Percentiles rank a stretch among this genome's conserved stretches.
Evolutionary conservation across 352 stramenopile genomes (phyloP).

Genomic region (Globisporangium mamillatum): DNA sequence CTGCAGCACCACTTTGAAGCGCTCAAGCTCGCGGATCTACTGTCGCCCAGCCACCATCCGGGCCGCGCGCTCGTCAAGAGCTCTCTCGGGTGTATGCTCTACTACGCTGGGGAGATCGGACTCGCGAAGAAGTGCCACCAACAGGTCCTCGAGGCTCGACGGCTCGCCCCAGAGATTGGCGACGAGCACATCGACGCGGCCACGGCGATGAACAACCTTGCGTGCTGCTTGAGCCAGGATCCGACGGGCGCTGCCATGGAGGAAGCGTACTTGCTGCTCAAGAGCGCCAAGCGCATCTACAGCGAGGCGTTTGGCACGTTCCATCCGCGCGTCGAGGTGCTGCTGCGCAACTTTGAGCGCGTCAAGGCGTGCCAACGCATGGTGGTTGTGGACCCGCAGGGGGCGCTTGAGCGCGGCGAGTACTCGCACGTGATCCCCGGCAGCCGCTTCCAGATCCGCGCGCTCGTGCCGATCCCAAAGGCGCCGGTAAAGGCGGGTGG

Average conservation of each 20-base stretch:
- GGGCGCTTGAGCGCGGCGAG: constrained; percentile 45
- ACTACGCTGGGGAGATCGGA: constrained; percentile 45
- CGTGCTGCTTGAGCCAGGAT: constrained; percentile 59
- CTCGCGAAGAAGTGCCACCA: constrained; percentile 58
- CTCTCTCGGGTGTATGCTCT: constrained; percentile 53
- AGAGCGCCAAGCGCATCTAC: constrained; percentile 47
- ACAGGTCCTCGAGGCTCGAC: constrained; percentile 42
- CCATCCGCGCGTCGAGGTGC: constrained; percentile 42
- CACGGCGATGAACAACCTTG: constrained; percentile 74
- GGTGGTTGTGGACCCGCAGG: constrained; percentile 41
- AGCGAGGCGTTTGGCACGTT: constrained; percentile 35
- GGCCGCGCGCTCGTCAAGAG: constrained; percentile 42
- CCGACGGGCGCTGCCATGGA: constrained; percentile 31
- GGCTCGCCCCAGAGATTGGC: constrained; percentile 17
- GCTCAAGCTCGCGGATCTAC: constrained; percentile 32
- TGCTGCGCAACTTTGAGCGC: constrained; percentile 48
- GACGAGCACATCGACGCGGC: constrained; percentile 54
- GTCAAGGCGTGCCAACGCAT: constrained; percentile 36
- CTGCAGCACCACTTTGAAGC: constrained; percentile 52
- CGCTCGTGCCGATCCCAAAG: constrained; percentile 38
- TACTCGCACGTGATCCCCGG: constrained; percentile 64
- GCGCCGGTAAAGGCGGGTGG: constrained; percentile 12
- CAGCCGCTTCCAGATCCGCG: constrained; percentile 62
- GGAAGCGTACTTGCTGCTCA: constrained; percentile 57
- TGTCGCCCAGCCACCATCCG: constrained; percentile 31